Evolutionary conservation across 108 stramenopile species (phyloP).

Genomic region (Craspedostauros australis): DNA sequence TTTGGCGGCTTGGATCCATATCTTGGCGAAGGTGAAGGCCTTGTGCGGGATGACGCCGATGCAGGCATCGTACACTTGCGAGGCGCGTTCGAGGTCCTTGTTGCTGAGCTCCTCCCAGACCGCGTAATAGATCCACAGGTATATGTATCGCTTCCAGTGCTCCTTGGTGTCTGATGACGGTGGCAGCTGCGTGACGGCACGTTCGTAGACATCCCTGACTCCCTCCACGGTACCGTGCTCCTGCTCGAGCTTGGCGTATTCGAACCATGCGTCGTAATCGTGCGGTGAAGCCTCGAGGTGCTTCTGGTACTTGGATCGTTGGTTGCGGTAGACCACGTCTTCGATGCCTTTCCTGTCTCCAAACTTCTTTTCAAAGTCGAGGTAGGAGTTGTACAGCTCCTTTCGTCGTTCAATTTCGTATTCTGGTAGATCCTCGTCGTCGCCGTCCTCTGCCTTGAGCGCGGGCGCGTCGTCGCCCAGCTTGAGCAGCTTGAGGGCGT

Average conservation of each 20-base stretch:
- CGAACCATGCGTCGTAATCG: constrained; percentile 98
- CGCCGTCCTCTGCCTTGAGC: constrained; percentile 29
- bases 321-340: constrained; percentile 78
- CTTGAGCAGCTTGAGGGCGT: constrained; percentile 79
- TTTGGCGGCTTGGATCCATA: constrained; percentile 95
- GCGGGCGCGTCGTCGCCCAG: constrained; percentile 37
- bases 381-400: constrained; percentile 91
- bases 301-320: constrained; percentile 84
- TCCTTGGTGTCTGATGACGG: constrained; percentile 85
- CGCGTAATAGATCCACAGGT: constrained; percentile 97
- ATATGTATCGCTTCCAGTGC: constrained; percentile 97
- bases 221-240: constrained; percentile 2
- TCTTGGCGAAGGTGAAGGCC: constrained; percentile 92
- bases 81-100: constrained; percentile 71
- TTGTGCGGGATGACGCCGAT: constrained; percentile 90
- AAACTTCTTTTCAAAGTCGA: constrained; percentile 97
- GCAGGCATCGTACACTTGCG: constrained; percentile 87
- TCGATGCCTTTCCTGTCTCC: constrained; percentile 90
- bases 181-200: constrained; percentile 89
- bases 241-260: constrained; percentile 93
- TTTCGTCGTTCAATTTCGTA: constrained; percentile 76
- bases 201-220: constrained; percentile 89
- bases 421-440: constrained; percentile 43
- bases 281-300: constrained; percentile 66
- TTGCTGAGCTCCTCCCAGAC: constrained; percentile 88